Conservation (phyloP, 257 asterid species). For the Penstemon newberryi region DNA sequence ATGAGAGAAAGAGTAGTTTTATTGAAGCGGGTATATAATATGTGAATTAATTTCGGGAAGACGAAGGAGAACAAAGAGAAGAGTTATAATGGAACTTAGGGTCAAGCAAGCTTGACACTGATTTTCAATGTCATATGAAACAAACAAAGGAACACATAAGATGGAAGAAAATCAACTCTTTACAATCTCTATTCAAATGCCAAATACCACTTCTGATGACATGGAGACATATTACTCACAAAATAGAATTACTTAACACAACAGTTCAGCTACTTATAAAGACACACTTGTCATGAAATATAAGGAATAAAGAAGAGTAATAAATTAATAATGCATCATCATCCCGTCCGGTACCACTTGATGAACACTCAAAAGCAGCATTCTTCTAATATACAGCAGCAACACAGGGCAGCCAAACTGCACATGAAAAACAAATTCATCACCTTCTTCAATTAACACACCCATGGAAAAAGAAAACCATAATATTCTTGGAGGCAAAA, state of each 20-base stretch:
- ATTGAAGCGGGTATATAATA: too few relatives aligned
- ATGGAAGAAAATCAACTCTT: not conserved
- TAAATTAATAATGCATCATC: not conserved
- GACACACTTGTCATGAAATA: not conserved
- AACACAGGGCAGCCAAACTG: constrained; percentile 77
- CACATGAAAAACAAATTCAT: constrained; percentile 25
- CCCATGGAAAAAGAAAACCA: constrained; percentile 10
- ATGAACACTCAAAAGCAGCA: constrained; percentile 58
- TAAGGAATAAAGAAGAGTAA: not conserved
- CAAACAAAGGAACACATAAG: not conserved
- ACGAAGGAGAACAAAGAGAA: too few relatives aligned
- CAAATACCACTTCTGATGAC: constrained; percentile 8
- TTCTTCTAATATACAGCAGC: constrained; percentile 72
- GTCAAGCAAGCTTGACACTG: too few relatives aligned
- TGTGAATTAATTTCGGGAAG: too few relatives aligned
- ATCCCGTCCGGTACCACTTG: constrained; percentile 22
- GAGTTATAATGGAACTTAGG: too few relatives aligned
- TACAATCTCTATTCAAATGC: not conserved
- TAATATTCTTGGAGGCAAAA: not conserved
- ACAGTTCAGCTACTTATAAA: constrained; percentile 8
- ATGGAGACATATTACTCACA: not conserved
- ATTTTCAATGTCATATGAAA: constrained; percentile 1
- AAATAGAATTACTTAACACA: constrained; percentile 1
- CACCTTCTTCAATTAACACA: not conserved
- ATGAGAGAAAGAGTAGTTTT: too few relatives aligned